Base-by-base conservation (phyloP, 2,329 filamentous ascomycete genomes). In the Aspergillus flavus region DNA sequence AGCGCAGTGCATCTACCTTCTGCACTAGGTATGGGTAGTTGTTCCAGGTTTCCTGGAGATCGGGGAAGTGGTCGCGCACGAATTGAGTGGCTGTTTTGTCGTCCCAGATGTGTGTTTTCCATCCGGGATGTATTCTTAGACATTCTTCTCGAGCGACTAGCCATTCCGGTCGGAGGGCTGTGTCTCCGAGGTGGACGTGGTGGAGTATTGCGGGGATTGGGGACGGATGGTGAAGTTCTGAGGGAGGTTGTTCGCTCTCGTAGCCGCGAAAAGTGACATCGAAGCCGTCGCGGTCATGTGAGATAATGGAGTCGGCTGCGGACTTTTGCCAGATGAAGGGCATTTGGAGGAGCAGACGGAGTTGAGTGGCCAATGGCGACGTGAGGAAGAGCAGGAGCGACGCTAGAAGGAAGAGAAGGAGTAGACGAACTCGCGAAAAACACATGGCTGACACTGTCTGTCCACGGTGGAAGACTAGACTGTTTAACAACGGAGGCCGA, bases 1-100 rank as follows among this genome's bases (percentile, higher is more conserved):
- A 71, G 21, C 68, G 69, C 46, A 71, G 58, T 7, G 68, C 68
- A 57, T 71, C 68, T 7, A 71, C 68, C n/a, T 64, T 64, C 55
- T 71, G 66, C 2, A 71, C 68, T 3, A 67, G 62, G 36, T 66
- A 65, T 6, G 64, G 64, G 41, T 71, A 71, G 30, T 43, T 52
- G 16, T 65, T 50, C 69, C 68, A 71, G 58, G 65, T 69, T 2
- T 58, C 26, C 3, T 56, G 56, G n/a, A 69, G 32, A 36, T 70
- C 59, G 7, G 68, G 64, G 30, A 66, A 71, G 6, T 68, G 54
- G 6, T 65, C 63, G 3, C 46, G 59, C 6, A 71, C 65, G 32
- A 71, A 64, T 26, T 53, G 56, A 28, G 41, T 54, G 16, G 69
- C 65, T 0, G 57, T 59, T 16, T 32, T 50, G 23, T 69, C 69